Base-by-base conservation (phyloP, 2,329 filamentous ascomycete genomes). In the Emergomyces pasteurianus region DNA sequence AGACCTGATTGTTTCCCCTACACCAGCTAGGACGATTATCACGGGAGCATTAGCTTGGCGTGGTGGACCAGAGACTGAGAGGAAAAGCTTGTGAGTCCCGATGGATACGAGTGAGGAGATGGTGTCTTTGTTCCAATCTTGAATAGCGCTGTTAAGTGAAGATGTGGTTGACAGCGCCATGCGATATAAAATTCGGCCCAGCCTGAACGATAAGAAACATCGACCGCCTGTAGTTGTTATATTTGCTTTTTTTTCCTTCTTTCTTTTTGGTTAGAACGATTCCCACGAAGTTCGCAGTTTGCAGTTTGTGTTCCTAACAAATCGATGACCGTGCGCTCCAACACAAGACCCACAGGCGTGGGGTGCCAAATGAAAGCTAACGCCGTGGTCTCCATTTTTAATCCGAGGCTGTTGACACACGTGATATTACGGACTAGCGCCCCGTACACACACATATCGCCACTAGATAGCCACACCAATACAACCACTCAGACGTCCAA, bases 1-100 rank as follows among this genome's bases (percentile, higher is more conserved):
- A 4, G 68, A 71, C 2, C 70, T 66, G 12, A 68, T 65, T 7
- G 71, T 68, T 46, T 73, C 74, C n/a, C 74, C 73, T 1, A 71
- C 69, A 28, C 74, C 74, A 2, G 71, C 59, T 52, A 75, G 64
- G 57, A 75, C 64, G 38, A 76, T 63, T 18, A 74, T 64, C 12
- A 74, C 61, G 1, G 72, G 72, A 31, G 72, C 68, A 6, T 57
- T 56, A 14, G 63, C 40, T 9, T 54, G 50, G 34, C 67, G 69
- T 28, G 59, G 59, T n/a, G 67, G 68, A 6, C 70, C 71, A 46
- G 66, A 68, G 18, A 72, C 58, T 3, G 69, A 71, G 23, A 67
- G 61, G 58, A 63, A 72, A 28, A 75, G 69, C 40, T 63, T 59
- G 61, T 75, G 72, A 2, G 70, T 68, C 47, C 71, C 69, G 57